Conservation (phyloP, 306 rosid genomes). For the Abrus pulchellus region DNA sequence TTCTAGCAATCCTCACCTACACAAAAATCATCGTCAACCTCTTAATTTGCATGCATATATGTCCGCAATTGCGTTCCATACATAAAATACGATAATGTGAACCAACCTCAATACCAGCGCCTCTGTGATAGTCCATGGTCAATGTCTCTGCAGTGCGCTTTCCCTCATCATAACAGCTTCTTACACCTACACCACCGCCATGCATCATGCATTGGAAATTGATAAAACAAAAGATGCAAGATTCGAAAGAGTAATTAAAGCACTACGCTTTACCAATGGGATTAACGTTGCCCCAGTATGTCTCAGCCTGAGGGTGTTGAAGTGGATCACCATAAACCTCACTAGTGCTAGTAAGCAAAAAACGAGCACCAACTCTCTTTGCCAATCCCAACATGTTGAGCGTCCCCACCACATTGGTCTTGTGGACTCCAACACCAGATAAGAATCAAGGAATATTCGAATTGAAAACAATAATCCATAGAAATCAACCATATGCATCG, state of each 20-base stretch:
- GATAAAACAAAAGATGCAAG: neutral
- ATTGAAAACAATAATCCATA: neutral
- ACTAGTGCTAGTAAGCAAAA: conserved; percentile 90
- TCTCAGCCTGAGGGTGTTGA: conserved; percentile 90
- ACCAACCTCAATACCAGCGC: conserved; percentile 90
- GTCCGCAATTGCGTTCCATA: neutral
- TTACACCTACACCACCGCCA: conserved; percentile 63
- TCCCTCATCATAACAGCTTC: conserved; percentile 97
- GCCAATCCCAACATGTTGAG: conserved; percentile 92
- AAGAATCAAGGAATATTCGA: conserved; percentile 61
- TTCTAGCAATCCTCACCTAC: conserved; percentile 91
- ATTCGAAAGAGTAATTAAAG: neutral
- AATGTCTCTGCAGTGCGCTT: conserved; percentile 95
- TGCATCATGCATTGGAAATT: neutral
- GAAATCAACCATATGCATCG: neutral
- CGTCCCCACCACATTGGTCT: conserved; percentile 96
- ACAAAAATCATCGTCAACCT: neutral
- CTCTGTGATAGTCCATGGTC: conserved; percentile 93
- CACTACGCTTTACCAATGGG: conserved; percentile 70
- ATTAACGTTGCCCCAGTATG: conserved; percentile 97
- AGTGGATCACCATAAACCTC: conserved; percentile 98
- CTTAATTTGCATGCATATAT: neutral
- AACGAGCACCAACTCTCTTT: conserved; percentile 85
- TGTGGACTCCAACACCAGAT: conserved; percentile 56
- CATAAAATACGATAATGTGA: neutral